Base-by-base conservation (phyloP, 345 rosid genomes). In the Bruguiera parviflora region DNA sequence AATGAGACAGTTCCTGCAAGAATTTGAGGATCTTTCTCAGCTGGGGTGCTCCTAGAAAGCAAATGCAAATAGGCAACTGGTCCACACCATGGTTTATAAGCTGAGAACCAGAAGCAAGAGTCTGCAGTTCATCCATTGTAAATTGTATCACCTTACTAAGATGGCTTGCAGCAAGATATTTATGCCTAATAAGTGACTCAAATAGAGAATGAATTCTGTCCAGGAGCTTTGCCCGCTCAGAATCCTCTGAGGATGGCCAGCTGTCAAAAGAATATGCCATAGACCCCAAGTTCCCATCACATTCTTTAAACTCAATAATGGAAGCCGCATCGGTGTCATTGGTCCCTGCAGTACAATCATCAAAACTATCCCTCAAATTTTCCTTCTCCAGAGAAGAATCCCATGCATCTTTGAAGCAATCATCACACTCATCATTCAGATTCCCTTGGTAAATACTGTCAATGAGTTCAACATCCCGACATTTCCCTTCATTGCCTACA, bases 351-450 rank as follows among this genome's bases (percentile, higher is more conserved):
- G 69, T 65, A 47, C 67, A 61, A 70, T 80, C 77, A 65, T 71
- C 85, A 77, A 69, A 82, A 64, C 70, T 37, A 62, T 84, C 89
- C 69, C 72, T 79, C 57, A 67, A 47, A 63, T 72, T 81, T 71
- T 80, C 89, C 76, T 87, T 91, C 67, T 83, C 89, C 0, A 83
- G 84, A 63, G 94, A 83, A 76, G 91, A 84, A 80, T 86, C 95
- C 88, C 92, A 83, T 35, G 91, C 95, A 87, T 89, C 91, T 76
- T 85, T 81, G 72, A 94, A 88, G 80, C 83, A 85, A 72, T 85
- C 89, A 56, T 86, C 85, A 73, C 76, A 77, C 68, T 82, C 89
- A n/a, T 84, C 86, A 56, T 67, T 66, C 43, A 61, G 75, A 70
- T 75, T 81, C 49, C 75, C 79, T 2, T 72, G 63, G 80, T 61